Percentiles rank a stretch among this genome's conserved stretches.
These are phyloP conservation scores for Exophiala bonariae DNA, from an alignment of 2,329 filamentous ascomycete genomes.

Conservation along the genomic window DNA sequence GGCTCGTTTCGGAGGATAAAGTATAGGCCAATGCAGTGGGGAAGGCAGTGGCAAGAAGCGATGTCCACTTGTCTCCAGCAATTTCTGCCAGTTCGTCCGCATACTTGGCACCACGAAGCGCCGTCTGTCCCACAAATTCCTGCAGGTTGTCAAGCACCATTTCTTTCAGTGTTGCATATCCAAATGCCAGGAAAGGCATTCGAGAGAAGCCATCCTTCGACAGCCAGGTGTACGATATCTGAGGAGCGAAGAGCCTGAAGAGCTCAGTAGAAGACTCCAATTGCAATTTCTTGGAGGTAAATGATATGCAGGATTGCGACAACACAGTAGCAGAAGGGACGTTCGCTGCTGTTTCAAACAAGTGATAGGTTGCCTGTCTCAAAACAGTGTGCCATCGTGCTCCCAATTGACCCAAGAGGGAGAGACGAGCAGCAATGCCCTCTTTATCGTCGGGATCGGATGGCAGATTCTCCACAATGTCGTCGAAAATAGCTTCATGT, in stretches of 20 bases:
- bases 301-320: conserved; percentile 68
- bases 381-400: conserved; percentile 83
- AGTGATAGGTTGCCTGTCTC: conserved; percentile 84
- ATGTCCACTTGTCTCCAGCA: conserved; percentile 54
- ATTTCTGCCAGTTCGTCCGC: conserved; percentile 60
- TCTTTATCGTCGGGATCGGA: conserved; percentile 69
- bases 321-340: conserved; percentile 66
- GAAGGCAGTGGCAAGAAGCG: conserved; percentile 69
- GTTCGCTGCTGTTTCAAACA: conserved; percentile 84
- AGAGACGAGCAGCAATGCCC: conserved; percentile 80
- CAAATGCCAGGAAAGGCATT: conserved; percentile 84
- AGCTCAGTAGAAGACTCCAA: conserved; percentile 68
- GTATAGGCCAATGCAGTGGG: conserved; percentile 79
- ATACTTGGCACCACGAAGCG: conserved; percentile 75
- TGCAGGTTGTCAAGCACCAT: conserved; percentile 70
- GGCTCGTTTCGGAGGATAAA: conserved; percentile 70
- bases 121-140: conserved; percentile 75
- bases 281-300: conserved; percentile 65
- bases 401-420: conserved; percentile 73
- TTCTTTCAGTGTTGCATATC: conserved; percentile 67
- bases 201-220: conserved; percentile 64
- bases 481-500: conserved; percentile 81
- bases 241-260: conserved; percentile 81
- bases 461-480: conserved; percentile 79
- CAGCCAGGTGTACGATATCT: conserved; percentile 90